Evolutionary conservation across 192 early-diverging fungal genomes (phyloP).

Genomic region (Mortierella claussenii): DNA sequence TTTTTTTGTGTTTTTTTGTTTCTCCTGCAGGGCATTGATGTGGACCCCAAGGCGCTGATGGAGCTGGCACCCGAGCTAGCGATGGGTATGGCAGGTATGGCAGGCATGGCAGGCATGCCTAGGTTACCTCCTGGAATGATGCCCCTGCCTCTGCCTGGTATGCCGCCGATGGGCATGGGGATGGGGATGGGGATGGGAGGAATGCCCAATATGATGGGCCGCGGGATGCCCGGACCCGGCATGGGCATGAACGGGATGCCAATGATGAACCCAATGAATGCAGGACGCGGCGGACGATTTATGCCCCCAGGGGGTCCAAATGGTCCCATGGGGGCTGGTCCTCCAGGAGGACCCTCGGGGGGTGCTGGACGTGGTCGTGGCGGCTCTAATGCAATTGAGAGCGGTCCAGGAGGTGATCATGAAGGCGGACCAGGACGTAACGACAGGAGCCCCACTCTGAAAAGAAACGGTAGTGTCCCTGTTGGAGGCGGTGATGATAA

Average conservation of each 20-base stretch:
- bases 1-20: neutral
- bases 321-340: neutral
- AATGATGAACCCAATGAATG: conserved; percentile 53
- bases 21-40: conserved; percentile 35
- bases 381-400: neutral
- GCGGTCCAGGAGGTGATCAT: conserved; percentile 15
- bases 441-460: conserved; percentile 23
- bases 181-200: conserved; percentile 56
- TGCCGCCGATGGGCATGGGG: conserved; percentile 57
- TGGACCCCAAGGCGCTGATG: conserved; percentile 35
- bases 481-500: conserved; percentile 4
- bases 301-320: conserved; percentile 27
- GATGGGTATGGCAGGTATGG: conserved; percentile 53
- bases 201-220: conserved; percentile 55
- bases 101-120: conserved; percentile 60
- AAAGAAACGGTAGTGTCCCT: conserved; percentile 27
- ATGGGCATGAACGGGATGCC: conserved; percentile 52
- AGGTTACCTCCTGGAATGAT: conserved; percentile 56
- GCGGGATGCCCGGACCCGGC: conserved; percentile 49
- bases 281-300: conserved; percentile 36
- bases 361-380: conserved; percentile 36
- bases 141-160: conserved; percentile 53
- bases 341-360: neutral
- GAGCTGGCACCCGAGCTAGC: conserved; percentile 33
- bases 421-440: conserved; percentile 26